Base-by-base conservation (phyloP, 2,329 filamentous ascomycete genomes). In the Verticillium klebahnii region DNA sequence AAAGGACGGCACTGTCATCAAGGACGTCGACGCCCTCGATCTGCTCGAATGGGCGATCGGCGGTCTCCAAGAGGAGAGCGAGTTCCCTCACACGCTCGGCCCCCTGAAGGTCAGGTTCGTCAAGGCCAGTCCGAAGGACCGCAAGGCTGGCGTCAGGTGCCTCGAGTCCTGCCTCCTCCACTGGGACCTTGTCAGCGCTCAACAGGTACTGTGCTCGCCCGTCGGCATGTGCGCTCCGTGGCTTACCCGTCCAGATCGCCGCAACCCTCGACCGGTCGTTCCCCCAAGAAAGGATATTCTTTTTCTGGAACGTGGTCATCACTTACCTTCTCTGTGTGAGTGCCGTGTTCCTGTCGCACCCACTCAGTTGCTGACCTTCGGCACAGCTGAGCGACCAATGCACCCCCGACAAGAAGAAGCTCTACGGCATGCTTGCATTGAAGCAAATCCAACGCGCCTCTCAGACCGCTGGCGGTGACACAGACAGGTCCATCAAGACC, bases 151-250 rank as follows among this genome's bases (percentile, higher is more conserved):
- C 5, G 72, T 76, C 9, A 75, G 74, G 54, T 85, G 80, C 62
- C 73, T 86, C 55, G 78, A 83, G 65, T 78, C 80, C 9, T 87
- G 84, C 65, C 67, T 86, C 60, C 72, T 80, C 63, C 76, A 83
- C 59, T 84, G 82, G 77, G 85, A 87, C 65, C 75, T 86, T 60
- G 74, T 77, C 61, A 84, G 82, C 67, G 82, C 83, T 2, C 84
- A 87, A 69, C 82, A 85, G 75, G 83, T 85, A 71, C 45, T 1
- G 62, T 52, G 17, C 12, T 23, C 14, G 4, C 31, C 23, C 37
- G 34, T 11, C 6, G 3, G 14, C 29, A 6, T 40, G 37, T n/a
- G 17, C 14, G 6, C 31, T 37, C 19, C 15, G 2, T 3, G 29
- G 36, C 39, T 61, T 61, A 63, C 40, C n/a, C 39, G 17, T 12